phyloP scores from a whole-genome alignment of 371 early-diverging fungal species.

The Ecytonucleospora hepatopenaei region DNA sequence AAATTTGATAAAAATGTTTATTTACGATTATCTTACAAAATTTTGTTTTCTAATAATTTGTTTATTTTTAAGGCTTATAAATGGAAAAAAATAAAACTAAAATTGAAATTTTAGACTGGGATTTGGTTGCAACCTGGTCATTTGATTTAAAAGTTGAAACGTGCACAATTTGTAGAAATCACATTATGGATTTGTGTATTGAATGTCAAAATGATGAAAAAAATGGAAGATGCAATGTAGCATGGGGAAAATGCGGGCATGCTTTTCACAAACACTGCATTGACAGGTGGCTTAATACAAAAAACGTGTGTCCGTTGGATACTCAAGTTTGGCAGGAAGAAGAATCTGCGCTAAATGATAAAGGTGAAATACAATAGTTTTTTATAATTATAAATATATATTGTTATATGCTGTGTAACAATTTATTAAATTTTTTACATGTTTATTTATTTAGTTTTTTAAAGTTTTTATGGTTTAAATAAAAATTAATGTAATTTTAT shows the following conservation, averaged over 20 bases:
- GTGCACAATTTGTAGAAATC: constrained; percentile 98
- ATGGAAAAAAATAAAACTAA: constrained; percentile 10
- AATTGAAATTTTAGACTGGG: constrained; percentile 44
- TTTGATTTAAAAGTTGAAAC: constrained; percentile 87
- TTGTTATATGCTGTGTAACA: neutral
- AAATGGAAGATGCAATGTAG: constrained; percentile 81
- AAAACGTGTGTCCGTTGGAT: constrained; percentile 93
- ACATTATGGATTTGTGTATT: constrained; percentile 96
- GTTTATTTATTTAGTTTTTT: too few relatives aligned
- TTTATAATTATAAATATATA: neutral
- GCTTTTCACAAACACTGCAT: constrained; percentile 99
- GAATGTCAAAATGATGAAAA: constrained; percentile 61
- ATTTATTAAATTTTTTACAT: neutral
- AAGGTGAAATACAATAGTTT: neutral
- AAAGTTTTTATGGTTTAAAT: too few relatives aligned
- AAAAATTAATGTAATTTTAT: too few relatives aligned
- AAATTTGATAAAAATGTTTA: too few relatives aligned
- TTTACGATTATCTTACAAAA: too few relatives aligned
- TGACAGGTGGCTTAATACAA: constrained; percentile 87
- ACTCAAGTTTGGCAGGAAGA: constrained; percentile 75
- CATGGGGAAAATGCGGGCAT: constrained; percentile 97
- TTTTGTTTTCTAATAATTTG: too few relatives aligned
- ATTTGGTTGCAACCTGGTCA: constrained; percentile 57
- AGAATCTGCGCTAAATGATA: neutral
- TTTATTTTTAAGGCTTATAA: too few relatives aligned